Percentiles rank a stretch among this genome's conserved stretches.
phyloP scores from a whole-genome alignment of 805 yeast species.

The Starmerella etchellsii region DNA sequence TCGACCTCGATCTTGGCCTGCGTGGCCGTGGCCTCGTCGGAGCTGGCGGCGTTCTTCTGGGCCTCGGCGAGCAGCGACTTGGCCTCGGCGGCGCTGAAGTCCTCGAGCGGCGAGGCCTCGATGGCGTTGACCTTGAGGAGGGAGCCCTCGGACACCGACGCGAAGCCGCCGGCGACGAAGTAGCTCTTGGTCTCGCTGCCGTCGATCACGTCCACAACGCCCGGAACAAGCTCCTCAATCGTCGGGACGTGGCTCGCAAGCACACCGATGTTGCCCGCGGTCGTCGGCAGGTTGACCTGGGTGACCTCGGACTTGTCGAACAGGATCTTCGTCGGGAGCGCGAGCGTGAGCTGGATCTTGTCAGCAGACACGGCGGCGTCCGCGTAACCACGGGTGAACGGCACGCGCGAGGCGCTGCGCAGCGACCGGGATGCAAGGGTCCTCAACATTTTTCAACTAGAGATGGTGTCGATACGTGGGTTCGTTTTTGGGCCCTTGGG shows the following conservation, averaged over 20 bases:
- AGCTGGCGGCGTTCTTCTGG: conserved; percentile 71
- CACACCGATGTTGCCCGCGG: conserved; percentile 92
- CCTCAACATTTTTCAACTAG: conserved; percentile 18
- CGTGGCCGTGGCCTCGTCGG: conserved; percentile 78
- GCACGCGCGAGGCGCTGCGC: conserved; percentile 20
- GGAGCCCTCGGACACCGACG: conserved; percentile 90
- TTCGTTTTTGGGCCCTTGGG: neutral
- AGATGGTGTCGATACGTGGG: conserved; percentile 8
- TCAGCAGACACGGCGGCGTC: conserved; percentile 52
- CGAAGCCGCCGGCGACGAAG: conserved; percentile 94
- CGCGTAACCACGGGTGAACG: conserved; percentile 48
- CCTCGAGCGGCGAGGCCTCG: conserved; percentile 87
- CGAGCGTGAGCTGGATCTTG: conserved; percentile 73
- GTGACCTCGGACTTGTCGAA: conserved; percentile 26
- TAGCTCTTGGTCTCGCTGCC: conserved; percentile 61
- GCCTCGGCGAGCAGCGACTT: conserved; percentile 81
- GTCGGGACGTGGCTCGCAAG: conserved; percentile 96
- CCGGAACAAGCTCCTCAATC: conserved; percentile 92
- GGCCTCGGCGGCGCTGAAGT: conserved; percentile 66
- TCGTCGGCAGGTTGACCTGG: conserved; percentile 92
- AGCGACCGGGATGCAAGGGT: conserved; percentile 18
- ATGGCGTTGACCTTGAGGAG: conserved; percentile 80
- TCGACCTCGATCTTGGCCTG: conserved; percentile 93
- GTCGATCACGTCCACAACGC: conserved; percentile 84
- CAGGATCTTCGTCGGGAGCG: conserved; percentile 54